Evolutionary conservation across 352 stramenopile species (phyloP).

Genomic region (Blastocystis hominis): DNA sequence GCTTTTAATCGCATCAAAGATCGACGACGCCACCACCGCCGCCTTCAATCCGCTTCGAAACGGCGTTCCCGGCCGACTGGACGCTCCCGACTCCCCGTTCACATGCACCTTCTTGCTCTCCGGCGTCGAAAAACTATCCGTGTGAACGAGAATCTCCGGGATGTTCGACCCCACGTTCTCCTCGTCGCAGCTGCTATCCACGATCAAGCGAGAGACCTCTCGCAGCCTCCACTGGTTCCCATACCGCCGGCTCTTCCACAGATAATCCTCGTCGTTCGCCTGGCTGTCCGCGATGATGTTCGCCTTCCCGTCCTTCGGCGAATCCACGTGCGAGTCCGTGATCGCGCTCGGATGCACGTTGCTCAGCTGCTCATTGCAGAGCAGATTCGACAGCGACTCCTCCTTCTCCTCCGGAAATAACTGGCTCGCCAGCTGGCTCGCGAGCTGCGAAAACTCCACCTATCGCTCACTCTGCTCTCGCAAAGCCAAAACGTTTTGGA

Average conservation of each 20-base stretch:
- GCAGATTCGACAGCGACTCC: not conserved
- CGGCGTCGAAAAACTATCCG: not conserved
- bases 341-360: not conserved
- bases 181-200: not conserved
- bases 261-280: not conserved
- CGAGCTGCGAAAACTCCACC: not conserved
- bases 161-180: not conserved
- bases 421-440: not conserved
- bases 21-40: not conserved
- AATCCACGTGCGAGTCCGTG: not conserved
- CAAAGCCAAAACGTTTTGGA: constrained; percentile 57
- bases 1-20: not conserved
- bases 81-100: not conserved
- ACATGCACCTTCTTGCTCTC: not conserved
- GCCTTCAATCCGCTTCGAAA: constrained; percentile 20
- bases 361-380: not conserved
- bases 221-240: not conserved
- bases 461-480: not conserved
- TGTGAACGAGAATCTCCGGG: not conserved
- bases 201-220: not conserved
- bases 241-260: not conserved
- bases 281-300: constrained; percentile 21
- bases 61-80: not conserved
- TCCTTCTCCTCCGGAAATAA: not conserved
- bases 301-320: not conserved